Evolutionary conservation across 805 yeast genomes (phyloP).

Genomic region (Kuraishia capsulata): DNA sequence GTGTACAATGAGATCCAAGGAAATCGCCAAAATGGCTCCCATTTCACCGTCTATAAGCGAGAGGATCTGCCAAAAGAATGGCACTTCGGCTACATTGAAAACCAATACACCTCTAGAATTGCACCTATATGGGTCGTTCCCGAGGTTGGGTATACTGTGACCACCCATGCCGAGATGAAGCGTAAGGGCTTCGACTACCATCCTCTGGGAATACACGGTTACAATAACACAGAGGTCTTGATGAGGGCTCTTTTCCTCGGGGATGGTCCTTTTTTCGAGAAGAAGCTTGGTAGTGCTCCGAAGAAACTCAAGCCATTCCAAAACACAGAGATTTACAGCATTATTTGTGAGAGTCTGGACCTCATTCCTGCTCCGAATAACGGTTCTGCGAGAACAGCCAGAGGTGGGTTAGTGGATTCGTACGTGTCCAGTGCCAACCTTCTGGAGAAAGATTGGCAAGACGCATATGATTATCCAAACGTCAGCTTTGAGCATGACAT

Average conservation of each 20-base stretch:
- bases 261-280: constrained; percentile 67
- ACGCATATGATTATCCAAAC: constrained; percentile 37
- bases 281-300: constrained; percentile 15
- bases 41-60: constrained; percentile 38
- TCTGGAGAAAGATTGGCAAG: constrained; percentile 38
- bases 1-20: constrained; percentile 32
- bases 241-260: constrained; percentile 83
- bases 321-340: constrained; percentile 66
- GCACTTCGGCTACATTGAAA: constrained; percentile 42
- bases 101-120: constrained; percentile 44
- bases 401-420: constrained; percentile 7
- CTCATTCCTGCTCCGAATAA: constrained; percentile 50
- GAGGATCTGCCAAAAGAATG: constrained; percentile 47
- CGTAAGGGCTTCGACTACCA: constrained; percentile 33
- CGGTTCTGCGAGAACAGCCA: constrained; percentile 28
- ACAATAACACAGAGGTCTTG: constrained; percentile 62
- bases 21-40: constrained; percentile 18
- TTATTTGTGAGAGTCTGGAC: constrained; percentile 57
- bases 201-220: constrained; percentile 83
- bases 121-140: constrained; percentile 88
- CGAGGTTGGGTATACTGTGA: constrained; percentile 66
- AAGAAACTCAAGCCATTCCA: constrained; percentile 50
- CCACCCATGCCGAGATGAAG: constrained; percentile 49
- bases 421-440: constrained; percentile 17
- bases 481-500: constrained; percentile 34